Evolutionary conservation across 495 filamentous ascomycete genomes (phyloP).

Genomic region (Penicillium canescens): DNA sequence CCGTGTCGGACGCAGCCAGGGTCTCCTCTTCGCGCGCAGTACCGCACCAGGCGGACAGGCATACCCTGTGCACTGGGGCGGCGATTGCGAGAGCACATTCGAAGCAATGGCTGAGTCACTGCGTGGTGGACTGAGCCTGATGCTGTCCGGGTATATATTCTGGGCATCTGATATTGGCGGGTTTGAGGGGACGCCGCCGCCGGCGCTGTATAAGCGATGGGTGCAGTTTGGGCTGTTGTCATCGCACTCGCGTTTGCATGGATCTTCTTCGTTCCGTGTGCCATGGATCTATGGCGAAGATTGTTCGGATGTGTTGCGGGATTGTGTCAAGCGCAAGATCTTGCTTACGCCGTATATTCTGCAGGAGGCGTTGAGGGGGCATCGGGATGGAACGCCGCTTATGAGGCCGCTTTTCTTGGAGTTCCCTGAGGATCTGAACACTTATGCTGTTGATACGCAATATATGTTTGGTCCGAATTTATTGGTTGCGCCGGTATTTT

Average conservation of each 20-base stretch:
- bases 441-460: constrained; percentile 64
- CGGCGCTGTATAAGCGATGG: constrained; percentile 76
- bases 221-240: constrained; percentile 71
- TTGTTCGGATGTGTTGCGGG: constrained; percentile 55
- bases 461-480: constrained; percentile 64
- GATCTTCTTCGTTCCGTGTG: constrained; percentile 65
- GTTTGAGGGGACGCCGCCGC: constrained; percentile 67
- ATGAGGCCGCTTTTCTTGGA: constrained; percentile 64
- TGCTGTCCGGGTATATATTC: constrained; percentile 66
- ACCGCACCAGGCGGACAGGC: constrained; percentile 67
- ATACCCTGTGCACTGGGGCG: constrained; percentile 66
- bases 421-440: constrained; percentile 62
- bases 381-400: constrained; percentile 50
- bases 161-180: constrained; percentile 74
- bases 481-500: constrained; percentile 62
- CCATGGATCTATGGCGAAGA: constrained; percentile 71
- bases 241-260: constrained; percentile 67
- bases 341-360: constrained; percentile 63
- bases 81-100: constrained; percentile 72
- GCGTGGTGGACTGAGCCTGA: constrained; percentile 66
- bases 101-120: constrained; percentile 74
- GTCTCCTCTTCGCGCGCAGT: constrained; percentile 67
- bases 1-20: constrained; percentile 57
- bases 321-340: constrained; percentile 62
- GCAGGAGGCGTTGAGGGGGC: constrained; percentile 50